phyloP scores from a whole-genome alignment of 306 rosid genomes.

The Crotalaria pallida region DNA sequence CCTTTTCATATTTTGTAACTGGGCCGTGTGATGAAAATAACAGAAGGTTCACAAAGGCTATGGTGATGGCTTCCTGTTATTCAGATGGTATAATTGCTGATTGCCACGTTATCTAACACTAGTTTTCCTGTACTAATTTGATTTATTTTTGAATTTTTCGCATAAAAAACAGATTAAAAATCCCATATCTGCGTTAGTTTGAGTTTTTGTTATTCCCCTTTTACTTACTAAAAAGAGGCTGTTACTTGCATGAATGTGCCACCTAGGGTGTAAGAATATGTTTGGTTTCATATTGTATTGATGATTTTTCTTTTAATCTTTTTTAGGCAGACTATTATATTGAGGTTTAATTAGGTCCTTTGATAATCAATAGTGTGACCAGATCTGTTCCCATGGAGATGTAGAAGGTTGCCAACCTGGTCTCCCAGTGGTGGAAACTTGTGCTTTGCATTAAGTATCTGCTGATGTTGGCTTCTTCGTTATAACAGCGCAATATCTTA shows the following conservation, averaged over 20 bases:
- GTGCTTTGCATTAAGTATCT: not conserved
- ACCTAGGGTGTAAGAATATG: not conserved
- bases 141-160: not conserved
- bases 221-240: not conserved
- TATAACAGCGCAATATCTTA: not conserved
- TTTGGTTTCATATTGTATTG: not conserved
- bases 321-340: not conserved
- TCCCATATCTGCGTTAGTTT: not conserved
- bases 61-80: not conserved
- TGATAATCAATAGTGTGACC: not conserved
- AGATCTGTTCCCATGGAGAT: not conserved
- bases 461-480: not conserved
- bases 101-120: not conserved
- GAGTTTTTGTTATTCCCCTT: not conserved
- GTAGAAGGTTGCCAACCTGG: not conserved
- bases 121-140: not conserved
- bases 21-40: not conserved
- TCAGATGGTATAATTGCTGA: not conserved
- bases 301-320: not conserved
- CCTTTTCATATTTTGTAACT: not conserved
- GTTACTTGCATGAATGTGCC: not conserved
- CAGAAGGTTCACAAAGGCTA: conserved; percentile 2
- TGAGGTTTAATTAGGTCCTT: not conserved
- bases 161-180: not conserved
- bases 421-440: not conserved